Conservation (phyloP, 371 early-diverging fungal genomes). For the Mucor plumbeus region DNA sequence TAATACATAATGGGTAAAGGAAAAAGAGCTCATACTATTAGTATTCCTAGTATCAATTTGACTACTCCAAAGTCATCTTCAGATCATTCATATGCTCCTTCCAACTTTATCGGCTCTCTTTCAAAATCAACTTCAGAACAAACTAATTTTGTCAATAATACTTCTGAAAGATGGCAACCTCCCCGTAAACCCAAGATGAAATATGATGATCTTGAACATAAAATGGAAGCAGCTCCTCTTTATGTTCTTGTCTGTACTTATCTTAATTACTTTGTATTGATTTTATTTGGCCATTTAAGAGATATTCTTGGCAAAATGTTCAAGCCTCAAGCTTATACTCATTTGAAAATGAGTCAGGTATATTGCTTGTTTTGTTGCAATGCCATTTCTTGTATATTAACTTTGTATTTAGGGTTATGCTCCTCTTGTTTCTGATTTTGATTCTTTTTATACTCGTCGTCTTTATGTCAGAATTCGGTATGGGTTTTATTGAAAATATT, state of each 20-base stretch:
- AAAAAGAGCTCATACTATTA: slow-evolving; percentile 39
- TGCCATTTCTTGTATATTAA: background rate
- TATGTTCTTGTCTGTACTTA: slow-evolving; percentile 93
- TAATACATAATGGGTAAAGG: slow-evolving; percentile 37
- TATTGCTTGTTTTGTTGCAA: background rate
- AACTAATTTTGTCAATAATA: slow-evolving; percentile 16
- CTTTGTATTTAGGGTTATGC: slow-evolving; percentile 72
- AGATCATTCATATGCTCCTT: slow-evolving; percentile 30
- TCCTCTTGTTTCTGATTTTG: slow-evolving; percentile 92
- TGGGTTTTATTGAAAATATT: background rate
- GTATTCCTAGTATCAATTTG: slow-evolving; percentile 36
- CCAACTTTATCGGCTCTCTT: slow-evolving; percentile 25
- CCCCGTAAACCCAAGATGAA: slow-evolving; percentile 41
- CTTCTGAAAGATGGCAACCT: slow-evolving; percentile 30
- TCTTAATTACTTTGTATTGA: slow-evolving; percentile 93
- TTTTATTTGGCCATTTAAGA: slow-evolving; percentile 91
- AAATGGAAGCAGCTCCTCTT: slow-evolving; percentile 66
- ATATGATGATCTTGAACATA: slow-evolving; percentile 43
- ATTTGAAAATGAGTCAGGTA: slow-evolving; percentile 77
- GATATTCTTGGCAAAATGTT: slow-evolving; percentile 89
- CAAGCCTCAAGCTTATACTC: slow-evolving; percentile 69
- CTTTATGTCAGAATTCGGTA: slow-evolving; percentile 91
- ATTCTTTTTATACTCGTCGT: slow-evolving; percentile 97
- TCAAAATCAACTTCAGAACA: slow-evolving; percentile 28
- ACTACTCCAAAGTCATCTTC: slow-evolving; percentile 31